Evolutionary conservation across 257 asterid species (phyloP).

Genomic region (Coffea canephora): DNA sequence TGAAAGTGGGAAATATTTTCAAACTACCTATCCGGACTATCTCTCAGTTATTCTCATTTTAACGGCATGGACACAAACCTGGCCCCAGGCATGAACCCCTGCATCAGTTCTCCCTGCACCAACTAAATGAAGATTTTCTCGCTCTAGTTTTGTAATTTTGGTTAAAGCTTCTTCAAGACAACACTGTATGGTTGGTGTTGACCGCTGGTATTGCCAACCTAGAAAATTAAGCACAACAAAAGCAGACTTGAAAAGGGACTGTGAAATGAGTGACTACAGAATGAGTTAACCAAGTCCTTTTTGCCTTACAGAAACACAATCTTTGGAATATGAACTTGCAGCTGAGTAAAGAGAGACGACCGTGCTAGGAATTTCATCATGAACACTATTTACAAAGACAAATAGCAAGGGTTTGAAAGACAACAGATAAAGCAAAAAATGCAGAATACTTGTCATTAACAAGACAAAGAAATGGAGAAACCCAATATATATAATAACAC

Average conservation of each 20-base stretch:
- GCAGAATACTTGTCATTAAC: background rate
- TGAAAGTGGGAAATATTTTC: slow-evolving; percentile 29
- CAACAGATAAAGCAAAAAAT: background rate
- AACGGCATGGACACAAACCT: slow-evolving; percentile 49
- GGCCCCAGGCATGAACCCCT: slow-evolving; percentile 96
- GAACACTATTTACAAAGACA: background rate
- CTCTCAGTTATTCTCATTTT: slow-evolving; percentile 8
- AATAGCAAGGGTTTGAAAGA: background rate
- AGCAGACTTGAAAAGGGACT: background rate
- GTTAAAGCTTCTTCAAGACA: slow-evolving; percentile 67
- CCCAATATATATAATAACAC: background rate
- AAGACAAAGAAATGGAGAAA: background rate
- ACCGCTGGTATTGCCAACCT: slow-evolving; percentile 91
- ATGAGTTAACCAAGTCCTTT: background rate
- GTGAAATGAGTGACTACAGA: background rate
- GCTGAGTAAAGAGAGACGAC: background rate
- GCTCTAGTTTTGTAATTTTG: slow-evolving; percentile 52
- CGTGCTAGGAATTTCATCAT: background rate
- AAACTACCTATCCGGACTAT: slow-evolving; percentile 13
- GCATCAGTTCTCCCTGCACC: slow-evolving; percentile 96
- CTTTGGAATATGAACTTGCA: background rate
- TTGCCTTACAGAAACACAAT: background rate
- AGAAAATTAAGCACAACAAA: slow-evolving; percentile 3
- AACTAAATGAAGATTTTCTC: slow-evolving; percentile 60
- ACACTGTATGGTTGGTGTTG: slow-evolving; percentile 83